Evolutionary conservation across 1,284 basidiomycete species (phyloP), one percentile per base, ranked within the genome.

Genomic region (Marasmius sp.): DNA sequence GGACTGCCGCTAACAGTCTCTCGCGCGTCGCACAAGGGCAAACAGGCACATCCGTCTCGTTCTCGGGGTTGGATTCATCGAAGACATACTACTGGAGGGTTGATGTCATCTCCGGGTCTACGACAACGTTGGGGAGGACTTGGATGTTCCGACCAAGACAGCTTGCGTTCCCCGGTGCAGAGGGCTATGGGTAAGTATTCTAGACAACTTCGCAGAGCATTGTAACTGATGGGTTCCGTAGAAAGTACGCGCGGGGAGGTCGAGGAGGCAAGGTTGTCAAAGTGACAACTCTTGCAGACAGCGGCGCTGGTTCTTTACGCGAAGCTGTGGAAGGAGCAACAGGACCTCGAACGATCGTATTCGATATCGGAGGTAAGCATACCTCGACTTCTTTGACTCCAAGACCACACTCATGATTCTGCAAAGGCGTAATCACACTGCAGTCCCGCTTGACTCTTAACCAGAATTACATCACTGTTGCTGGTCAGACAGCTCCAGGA

Each of bases 151-250:
- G 60, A 18, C 20, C 60, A 38, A 36, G 52, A 41, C 37, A 43
- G 6, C 56, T 61, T n/a, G 60, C 60, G 9, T 61, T 61, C 39
- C 60, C 60, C 5, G 60, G 60, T 41, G 60, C 60, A 18, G 60
- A 58, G n/a, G 60, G 60, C 22, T 61, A 49, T 51, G 60, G 60
- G 18, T 41, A 45, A 47, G 41, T n/a, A 12, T n/a, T 43, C 11
- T n/a, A 43, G 27, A 27, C 27, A 27, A 43, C 41, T 43, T 6
- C 3, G 41, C 2, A 43, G 41, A 43, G n/a, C n/a, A 12, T 6
- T 12, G n/a, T 43, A 6, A 43, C 12, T 12, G n/a, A 43, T n/a
- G 27, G 27, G 27, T 43, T n/a, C 41, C 41, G n/a, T 12, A 43
- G 41, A 43, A 43, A 43, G n/a, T 61, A 56, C 41, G 60, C 60